Evolutionary conservation across 805 yeast genomes (phyloP), one percentile per base, ranked within the genome.

Genomic region (Tetrapisispora fleetii): DNA sequence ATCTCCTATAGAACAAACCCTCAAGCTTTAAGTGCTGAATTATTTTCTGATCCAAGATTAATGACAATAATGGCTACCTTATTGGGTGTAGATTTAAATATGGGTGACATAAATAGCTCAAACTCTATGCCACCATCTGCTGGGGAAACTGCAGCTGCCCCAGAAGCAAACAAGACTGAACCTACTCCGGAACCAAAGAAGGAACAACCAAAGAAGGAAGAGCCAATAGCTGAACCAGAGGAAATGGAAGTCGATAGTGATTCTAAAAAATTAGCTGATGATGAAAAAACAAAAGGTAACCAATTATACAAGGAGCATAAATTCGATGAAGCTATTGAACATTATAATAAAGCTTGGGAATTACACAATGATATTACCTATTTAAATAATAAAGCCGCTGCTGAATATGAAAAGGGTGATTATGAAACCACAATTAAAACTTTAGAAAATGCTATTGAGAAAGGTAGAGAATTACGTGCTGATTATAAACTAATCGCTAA

Each of bases 331-430:
- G 99, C 99, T 40, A 91, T 93, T 64, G 87, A 71, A 49, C 73
- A 79, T 53, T 93, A 93, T 71, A 74, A 85, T 63, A 77, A 81
- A 63, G 99, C 99, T 1, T 93, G 88, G 85, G 84, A 81, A 33
- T 65, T 80, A 19, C 69, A 74, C 69, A 77, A 81, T 62, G 98
- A 93, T 64, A 87, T 91, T 61, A 91, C 98, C 0, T 93, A 85
- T 65, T 76, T 93, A 65, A 93, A 95, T 74, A 93, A 93, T 75
- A 81, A 95, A 61, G 93, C 99, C 37, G 98, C 99, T 49, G 99
- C 99, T 33, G 96, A 93, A 70, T 93, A 70, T 63, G 99, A 93
- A 71, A 88, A 90, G 67, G 96, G 93, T 53, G 96, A 89, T 62
- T 85, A 78, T 60, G 96, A 89, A 50, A 69, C 81, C 11, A 90